phyloP scores from a whole-genome alignment of 805 yeast species.

The Wickerhamomyces chambardii region DNA sequence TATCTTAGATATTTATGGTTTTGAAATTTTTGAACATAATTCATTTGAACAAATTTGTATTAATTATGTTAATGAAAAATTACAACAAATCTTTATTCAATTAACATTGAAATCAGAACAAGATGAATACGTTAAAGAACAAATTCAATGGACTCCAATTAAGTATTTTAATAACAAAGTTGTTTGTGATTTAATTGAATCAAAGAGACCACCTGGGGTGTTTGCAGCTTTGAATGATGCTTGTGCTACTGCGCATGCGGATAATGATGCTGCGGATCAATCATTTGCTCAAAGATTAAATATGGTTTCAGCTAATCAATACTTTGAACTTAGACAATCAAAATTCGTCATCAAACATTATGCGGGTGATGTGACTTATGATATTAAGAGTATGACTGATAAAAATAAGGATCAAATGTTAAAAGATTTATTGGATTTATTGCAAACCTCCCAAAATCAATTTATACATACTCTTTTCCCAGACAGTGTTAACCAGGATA shows the following conservation, averaged over 20 bases:
- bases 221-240: constrained; percentile 97
- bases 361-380: constrained; percentile 98
- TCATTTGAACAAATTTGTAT: constrained; percentile 94
- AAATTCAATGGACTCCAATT: constrained; percentile 96
- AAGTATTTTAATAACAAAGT: constrained; percentile 93
- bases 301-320: constrained; percentile 72
- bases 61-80: constrained; percentile 91
- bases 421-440: constrained; percentile 75
- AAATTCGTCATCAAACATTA: constrained; percentile 92
- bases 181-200: constrained; percentile 94
- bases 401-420: constrained; percentile 93
- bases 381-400: constrained; percentile 85
- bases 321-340: constrained; percentile 80
- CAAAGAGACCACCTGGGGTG: constrained; percentile 89
- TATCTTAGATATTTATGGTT: constrained; percentile 91
- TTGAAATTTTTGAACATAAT: constrained; percentile 91
- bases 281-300: constrained; percentile 89
- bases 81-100: constrained; percentile 95
- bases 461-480: constrained; percentile 61
- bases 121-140: constrained; percentile 93
- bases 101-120: constrained; percentile 94
- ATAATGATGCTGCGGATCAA: constrained; percentile 92
- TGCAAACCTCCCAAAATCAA: constrained; percentile 59
- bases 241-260: constrained; percentile 97
- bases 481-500: constrained; percentile 51